Conservation (phyloP, 805 yeast genomes). For the Starmerella stigmatis region DNA sequence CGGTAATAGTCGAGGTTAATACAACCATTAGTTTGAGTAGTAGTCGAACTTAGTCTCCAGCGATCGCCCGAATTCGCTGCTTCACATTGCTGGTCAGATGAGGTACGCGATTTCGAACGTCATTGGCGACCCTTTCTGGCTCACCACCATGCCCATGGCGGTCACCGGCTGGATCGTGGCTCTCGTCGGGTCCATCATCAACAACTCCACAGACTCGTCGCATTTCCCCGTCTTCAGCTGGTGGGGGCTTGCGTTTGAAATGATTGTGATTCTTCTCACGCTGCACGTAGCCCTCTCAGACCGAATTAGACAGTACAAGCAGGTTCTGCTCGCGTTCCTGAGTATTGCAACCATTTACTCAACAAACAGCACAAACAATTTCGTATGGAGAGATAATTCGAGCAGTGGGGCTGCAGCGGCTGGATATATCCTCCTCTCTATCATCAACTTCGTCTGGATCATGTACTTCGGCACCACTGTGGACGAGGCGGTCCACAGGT, state of each 20-base stretch:
- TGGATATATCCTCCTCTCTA: slow-evolving; percentile 74
- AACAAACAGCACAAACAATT: slow-evolving; percentile 68
- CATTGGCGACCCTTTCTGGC: slow-evolving; percentile 77
- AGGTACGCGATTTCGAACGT: slow-evolving; percentile 35
- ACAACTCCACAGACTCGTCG: slow-evolving; percentile 31
- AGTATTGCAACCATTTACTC: slow-evolving; percentile 74
- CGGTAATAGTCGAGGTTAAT: not conserved
- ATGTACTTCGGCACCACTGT: slow-evolving; percentile 84
- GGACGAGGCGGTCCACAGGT: slow-evolving; percentile 74
- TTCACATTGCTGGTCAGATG: not conserved
- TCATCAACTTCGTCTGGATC: slow-evolving; percentile 76
- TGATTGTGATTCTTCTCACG: slow-evolving; percentile 47
- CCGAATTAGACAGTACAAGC: slow-evolving; percentile 57
- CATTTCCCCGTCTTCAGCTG: slow-evolving; percentile 76
- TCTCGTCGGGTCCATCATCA: slow-evolving; percentile 71
- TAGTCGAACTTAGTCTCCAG: not conserved
- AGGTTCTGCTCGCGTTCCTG: slow-evolving; percentile 41
- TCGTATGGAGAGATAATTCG: slow-evolving; percentile 59
- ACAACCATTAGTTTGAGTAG: not conserved
- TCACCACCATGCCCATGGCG: slow-evolving; percentile 67
- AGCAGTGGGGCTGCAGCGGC: slow-evolving; percentile 81
- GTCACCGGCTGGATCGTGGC: slow-evolving; percentile 76
- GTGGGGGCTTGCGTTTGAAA: slow-evolving; percentile 90
- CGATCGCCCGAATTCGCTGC: not conserved
- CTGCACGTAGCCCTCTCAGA: slow-evolving; percentile 47